Conservation (phyloP, 2,329 filamentous ascomycete genomes). For the Hypoxylon sp. region DNA sequence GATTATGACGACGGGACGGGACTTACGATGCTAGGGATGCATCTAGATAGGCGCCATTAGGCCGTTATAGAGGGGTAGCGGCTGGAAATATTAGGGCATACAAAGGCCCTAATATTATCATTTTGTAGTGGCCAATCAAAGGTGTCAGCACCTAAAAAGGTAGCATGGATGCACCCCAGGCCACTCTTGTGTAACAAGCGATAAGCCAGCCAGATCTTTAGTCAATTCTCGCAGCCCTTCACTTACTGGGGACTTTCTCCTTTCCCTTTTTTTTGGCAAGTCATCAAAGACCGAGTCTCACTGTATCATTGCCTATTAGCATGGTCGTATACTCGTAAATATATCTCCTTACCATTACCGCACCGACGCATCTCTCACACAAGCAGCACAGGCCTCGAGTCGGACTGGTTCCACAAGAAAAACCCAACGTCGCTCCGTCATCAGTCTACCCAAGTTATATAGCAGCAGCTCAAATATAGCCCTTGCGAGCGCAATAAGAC, state of each 20-base stretch:
- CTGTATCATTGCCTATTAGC: too few relatives aligned
- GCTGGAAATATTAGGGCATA: neutral
- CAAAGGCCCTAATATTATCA: neutral
- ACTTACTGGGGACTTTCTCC: too few relatives aligned
- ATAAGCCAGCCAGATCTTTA: too few relatives aligned
- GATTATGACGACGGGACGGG: neutral
- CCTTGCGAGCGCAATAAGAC: neutral
- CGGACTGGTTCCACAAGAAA: neutral
- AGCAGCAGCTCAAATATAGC: neutral
- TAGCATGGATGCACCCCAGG: neutral
- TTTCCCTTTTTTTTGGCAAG: too few relatives aligned
- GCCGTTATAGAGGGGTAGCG: too few relatives aligned
- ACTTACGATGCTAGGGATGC: too few relatives aligned
- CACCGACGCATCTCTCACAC: neutral
- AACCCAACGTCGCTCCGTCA: neutral
- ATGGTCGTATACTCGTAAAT: too few relatives aligned
- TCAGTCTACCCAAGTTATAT: neutral
- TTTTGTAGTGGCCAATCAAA: neutral
- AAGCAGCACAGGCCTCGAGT: neutral
- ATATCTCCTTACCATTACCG: neutral
- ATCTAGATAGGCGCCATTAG: neutral
- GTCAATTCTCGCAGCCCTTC: too few relatives aligned
- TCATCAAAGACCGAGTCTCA: too few relatives aligned
- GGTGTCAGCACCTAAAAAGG: neutral
- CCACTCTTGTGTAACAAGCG: too few relatives aligned